phyloP scores from a whole-genome alignment of 2,329 filamentous ascomycete genomes.

The Zasmidium angulare region DNA sequence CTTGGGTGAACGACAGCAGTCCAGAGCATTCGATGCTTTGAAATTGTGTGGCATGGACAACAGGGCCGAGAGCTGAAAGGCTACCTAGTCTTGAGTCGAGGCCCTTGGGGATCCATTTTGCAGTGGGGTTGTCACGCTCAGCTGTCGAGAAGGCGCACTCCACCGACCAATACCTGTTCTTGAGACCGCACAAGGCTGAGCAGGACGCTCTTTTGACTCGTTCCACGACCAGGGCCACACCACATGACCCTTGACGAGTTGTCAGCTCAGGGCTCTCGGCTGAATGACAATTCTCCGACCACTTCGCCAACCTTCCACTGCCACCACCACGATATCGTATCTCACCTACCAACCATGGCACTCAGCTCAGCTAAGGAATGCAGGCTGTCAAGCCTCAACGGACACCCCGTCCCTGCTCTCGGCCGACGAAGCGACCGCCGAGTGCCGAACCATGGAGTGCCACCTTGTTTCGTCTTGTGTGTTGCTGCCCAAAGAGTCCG shows the following conservation, averaged over 20 bases:
- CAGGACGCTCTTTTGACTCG: neutral
- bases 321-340: neutral
- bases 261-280: neutral
- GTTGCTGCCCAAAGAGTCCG: neutral
- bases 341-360: neutral
- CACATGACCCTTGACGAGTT: neutral
- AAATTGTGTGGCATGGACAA: neutral
- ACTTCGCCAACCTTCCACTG: too few relatives aligned
- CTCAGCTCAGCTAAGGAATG: neutral
- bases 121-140: neutral
- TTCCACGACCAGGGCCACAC: neutral
- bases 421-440: neutral
- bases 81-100: neutral
- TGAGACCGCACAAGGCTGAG: neutral
- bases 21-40: neutral
- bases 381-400: neutral
- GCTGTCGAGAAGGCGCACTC: neutral
- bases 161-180: neutral
- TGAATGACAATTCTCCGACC: too few relatives aligned
- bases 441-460: neutral
- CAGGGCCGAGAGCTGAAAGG: neutral
- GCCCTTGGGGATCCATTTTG: neutral
- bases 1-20: conserved; percentile 1
- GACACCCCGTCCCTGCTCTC: neutral
- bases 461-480: neutral